phyloP scores from a whole-genome alignment of 306 rosid species.

The Corylus americana region DNA sequence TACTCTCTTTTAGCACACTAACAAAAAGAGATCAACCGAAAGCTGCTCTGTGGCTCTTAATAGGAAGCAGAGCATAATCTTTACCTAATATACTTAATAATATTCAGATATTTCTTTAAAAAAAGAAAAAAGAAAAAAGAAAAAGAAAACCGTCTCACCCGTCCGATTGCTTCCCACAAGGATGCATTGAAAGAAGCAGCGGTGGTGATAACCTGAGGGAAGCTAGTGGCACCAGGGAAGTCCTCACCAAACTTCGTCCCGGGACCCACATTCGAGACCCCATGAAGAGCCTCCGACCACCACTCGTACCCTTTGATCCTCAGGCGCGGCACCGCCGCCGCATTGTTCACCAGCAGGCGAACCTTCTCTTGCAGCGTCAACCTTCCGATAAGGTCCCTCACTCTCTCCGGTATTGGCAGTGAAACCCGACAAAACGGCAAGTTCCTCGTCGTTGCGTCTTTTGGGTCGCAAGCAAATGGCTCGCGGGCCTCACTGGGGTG shows the following conservation, averaged over 20 bases:
- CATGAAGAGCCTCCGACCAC: constrained; percentile 99
- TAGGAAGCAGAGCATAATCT: neutral
- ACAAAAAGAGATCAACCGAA: neutral
- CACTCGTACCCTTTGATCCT: constrained; percentile 86
- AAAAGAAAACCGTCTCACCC: constrained; percentile 44
- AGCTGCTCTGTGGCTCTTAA: neutral
- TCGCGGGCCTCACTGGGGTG: constrained; percentile 39
- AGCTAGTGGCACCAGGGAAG: constrained; percentile 82
- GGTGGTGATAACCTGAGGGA: constrained; percentile 96
- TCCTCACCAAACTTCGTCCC: constrained; percentile 61
- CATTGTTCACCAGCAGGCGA: constrained; percentile 56
- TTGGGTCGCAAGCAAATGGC: constrained; percentile 75
- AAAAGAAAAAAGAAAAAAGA: neutral
- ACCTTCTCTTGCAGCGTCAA: constrained; percentile 79
- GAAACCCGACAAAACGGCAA: constrained; percentile 52
- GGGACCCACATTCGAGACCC: constrained; percentile 88
- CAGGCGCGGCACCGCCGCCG: constrained; percentile 65
- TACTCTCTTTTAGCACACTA: neutral
- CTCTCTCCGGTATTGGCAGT: constrained; percentile 50
- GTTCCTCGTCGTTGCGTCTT: constrained; percentile 33
- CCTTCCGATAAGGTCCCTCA: constrained; percentile 69
- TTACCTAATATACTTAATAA: neutral
- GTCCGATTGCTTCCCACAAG: constrained; percentile 89
- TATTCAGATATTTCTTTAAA: neutral
- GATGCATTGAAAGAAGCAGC: constrained; percentile 90